These are phyloP conservation scores for Nyctanthes arbortristis DNA, from an alignment of 257 asterid genomes.

Conservation along the genomic window DNA sequence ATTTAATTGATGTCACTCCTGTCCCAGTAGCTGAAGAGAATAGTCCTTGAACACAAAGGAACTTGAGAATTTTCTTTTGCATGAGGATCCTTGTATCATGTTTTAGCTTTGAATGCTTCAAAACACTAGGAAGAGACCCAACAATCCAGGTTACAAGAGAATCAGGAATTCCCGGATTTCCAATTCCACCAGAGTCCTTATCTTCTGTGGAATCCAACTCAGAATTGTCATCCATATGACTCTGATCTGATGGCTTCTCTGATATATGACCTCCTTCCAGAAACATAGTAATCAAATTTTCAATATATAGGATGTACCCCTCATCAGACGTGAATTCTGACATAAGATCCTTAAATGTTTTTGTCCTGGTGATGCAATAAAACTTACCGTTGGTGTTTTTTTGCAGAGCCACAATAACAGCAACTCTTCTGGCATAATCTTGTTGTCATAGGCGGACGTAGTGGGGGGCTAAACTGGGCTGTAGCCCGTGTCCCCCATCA, in stretches of 20 bases:
- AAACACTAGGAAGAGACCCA: conserved; percentile 69
- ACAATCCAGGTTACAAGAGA: conserved; percentile 80
- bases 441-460: no score
- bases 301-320: conserved; percentile 70
- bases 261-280: conserved; percentile 78
- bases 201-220: conserved; percentile 82
- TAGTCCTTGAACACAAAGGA: conserved; percentile 93
- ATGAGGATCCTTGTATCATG: conserved; percentile 66
- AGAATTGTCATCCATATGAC: conserved; percentile 94
- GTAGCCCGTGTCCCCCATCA: no score
- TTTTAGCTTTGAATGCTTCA: conserved; percentile 72
- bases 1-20: conserved; percentile 93
- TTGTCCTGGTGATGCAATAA: conserved; percentile 74
- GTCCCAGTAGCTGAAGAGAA: conserved; percentile 91
- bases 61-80: conserved; percentile 83
- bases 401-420: conserved; percentile 85
- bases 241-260: conserved; percentile 98
- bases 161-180: conserved; percentile 54
- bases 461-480: no score
- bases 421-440: conserved; percentile 76
- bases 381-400: conserved; percentile 88
- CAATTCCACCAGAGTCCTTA: conserved; percentile 68
- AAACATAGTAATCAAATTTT: conserved; percentile 72
- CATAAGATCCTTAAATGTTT: conserved; percentile 78
- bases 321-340: conserved; percentile 74